Percentiles rank a stretch among this genome's conserved stretches.
These are phyloP conservation scores for Blastomyces silverae DNA, from an alignment of 2,329 filamentous ascomycete genomes.

Conservation along the genomic window DNA sequence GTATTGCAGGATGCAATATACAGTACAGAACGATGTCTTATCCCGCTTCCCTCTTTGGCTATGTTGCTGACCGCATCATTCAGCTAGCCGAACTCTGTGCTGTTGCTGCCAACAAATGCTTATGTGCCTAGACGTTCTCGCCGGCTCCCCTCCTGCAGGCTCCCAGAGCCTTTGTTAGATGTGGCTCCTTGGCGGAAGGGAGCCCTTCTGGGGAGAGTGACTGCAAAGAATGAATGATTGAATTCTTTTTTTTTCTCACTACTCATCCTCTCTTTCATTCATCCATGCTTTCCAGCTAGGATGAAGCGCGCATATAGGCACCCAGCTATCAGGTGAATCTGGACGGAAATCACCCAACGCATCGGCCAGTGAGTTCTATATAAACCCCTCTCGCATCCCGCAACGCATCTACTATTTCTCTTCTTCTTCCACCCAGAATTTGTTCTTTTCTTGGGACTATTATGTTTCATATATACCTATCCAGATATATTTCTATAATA, in stretches of 20 bases:
- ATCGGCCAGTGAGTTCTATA: not conserved
- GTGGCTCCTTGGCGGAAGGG: not conserved
- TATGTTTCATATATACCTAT: not conserved
- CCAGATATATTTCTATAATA: not conserved
- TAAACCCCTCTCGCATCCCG: not conserved
- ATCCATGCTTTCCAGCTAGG: not conserved
- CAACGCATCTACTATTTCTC: not conserved
- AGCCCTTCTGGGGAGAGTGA: not conserved
- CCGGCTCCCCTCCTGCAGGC: no score
- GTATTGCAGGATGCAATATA: no score
- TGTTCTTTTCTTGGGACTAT: not conserved
- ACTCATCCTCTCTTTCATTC: not conserved
- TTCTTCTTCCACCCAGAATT: not conserved
- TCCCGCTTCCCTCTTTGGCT: no score
- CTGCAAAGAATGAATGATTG: not conserved
- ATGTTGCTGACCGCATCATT: not conserved
- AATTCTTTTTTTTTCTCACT: not conserved
- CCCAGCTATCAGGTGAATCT: not conserved
- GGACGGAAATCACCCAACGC: not conserved
- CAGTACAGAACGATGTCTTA: no score
- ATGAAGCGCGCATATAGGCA: not conserved
- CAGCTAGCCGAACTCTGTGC: no score
- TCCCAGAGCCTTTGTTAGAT: not conserved
- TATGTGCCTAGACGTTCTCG: not conserved
- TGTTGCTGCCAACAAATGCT: not conserved